Percentiles rank a stretch among this genome's conserved stretches.
These are phyloP conservation scores for Erodium moschatum DNA, from an alignment of 441 rosid species.

Conservation along the genomic window DNA sequence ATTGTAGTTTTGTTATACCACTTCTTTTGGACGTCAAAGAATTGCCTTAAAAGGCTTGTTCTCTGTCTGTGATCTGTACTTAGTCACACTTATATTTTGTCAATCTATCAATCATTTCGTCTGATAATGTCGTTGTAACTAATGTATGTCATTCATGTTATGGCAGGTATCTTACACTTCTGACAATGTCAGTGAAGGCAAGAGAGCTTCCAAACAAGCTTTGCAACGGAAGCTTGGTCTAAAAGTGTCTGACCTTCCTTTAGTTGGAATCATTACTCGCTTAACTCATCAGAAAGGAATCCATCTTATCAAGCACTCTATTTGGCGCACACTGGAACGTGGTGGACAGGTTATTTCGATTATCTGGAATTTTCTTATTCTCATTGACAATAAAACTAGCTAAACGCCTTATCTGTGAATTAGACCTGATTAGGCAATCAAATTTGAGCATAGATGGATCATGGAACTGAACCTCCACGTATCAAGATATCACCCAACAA, in stretches of 20 bases:
- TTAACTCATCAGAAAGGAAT: constrained; percentile 97
- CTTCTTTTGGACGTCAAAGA: background rate
- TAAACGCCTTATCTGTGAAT: constrained; percentile 7
- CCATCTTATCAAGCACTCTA: constrained; percentile 91
- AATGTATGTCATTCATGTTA: constrained; percentile 15
- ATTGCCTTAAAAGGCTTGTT: background rate
- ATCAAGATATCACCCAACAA: background rate
- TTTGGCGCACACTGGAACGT: constrained; percentile 67
- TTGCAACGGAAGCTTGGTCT: constrained; percentile 73
- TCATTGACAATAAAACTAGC: background rate
- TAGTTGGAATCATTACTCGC: constrained; percentile 80
- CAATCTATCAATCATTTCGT: constrained; percentile 12
- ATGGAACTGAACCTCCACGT: constrained; percentile 9
- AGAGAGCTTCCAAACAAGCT: constrained; percentile 81
- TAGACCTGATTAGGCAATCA: constrained; percentile 5
- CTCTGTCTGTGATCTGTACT: constrained; percentile 6
- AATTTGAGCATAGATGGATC: constrained; percentile 13
- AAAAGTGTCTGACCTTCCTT: constrained; percentile 52
- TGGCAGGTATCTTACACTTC: constrained; percentile 66
- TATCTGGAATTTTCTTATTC: background rate
- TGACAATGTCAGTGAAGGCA: constrained; percentile 80
- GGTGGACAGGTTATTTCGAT: constrained; percentile 58
- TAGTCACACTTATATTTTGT: constrained; percentile 11
- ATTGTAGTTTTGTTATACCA: background rate
- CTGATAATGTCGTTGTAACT: constrained; percentile 16